phyloP scores from a whole-genome alignment of 2,329 filamentous ascomycete genomes.

The Nothophaeocryptopus gaeumannii region DNA sequence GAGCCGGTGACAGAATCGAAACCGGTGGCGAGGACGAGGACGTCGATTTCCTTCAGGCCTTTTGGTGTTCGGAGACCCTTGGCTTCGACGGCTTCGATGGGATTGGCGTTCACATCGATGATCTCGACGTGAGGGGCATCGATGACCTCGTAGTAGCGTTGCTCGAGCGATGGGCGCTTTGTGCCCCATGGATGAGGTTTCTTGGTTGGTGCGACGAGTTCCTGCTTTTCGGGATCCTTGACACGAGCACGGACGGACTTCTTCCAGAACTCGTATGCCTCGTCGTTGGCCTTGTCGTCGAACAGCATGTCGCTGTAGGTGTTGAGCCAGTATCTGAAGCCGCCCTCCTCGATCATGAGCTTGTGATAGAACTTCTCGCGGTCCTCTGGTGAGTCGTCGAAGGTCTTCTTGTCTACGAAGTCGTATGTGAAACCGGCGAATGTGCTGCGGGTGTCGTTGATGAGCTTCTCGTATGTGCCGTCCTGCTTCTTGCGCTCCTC shows the following conservation, averaged over 20 bases:
- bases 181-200: conserved; percentile 53
- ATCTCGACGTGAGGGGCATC: conserved; percentile 42
- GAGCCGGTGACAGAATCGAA: conserved; percentile 42
- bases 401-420: conserved; percentile 45
- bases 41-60: conserved; percentile 44
- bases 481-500: conserved; percentile 51
- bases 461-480: conserved; percentile 34
- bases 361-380: conserved; percentile 43
- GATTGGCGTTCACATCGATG: conserved; percentile 41
- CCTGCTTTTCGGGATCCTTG: conserved; percentile 47
- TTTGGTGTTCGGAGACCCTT: conserved; percentile 41
- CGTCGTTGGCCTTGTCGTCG: conserved; percentile 40
- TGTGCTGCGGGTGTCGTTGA: conserved; percentile 27
- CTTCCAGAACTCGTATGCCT: conserved; percentile 38
- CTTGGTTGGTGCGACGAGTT: conserved; percentile 53
- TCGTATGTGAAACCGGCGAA: conserved; percentile 60
- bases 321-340: conserved; percentile 40
- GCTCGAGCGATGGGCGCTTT: conserved; percentile 45
- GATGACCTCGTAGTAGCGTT: conserved; percentile 45
- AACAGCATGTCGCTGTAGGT: conserved; percentile 39
- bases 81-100: conserved; percentile 39
- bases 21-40: conserved; percentile 45
- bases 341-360: conserved; percentile 37
- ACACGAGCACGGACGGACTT: conserved; percentile 48
- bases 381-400: conserved; percentile 52